These are phyloP conservation scores for Naegleria gruberi DNA, from an alignment of 208 protist species.

Conservation along the genomic window DNA sequence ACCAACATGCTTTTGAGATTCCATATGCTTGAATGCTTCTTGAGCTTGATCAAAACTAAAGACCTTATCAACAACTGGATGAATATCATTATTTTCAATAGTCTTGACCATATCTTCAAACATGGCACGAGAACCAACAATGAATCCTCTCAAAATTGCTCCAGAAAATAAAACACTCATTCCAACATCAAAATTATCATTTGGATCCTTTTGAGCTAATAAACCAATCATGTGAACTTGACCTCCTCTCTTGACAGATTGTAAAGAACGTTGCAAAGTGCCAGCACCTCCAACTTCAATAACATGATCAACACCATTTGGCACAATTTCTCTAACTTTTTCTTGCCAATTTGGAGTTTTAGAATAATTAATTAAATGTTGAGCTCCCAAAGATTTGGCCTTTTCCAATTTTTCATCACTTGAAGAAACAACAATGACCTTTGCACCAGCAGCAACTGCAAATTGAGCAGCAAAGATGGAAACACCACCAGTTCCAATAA, in stretches of 20 bases:
- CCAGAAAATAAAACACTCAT: conserved; percentile 2
- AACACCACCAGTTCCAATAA: conserved; percentile 21
- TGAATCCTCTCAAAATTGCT: conserved; percentile 21
- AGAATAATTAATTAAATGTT: conserved; percentile 25
- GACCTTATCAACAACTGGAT: conserved; percentile 31
- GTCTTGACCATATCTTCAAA: conserved; percentile 19
- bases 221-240: conserved; percentile 28
- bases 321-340: conserved; percentile 22
- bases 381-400: conserved; percentile 22
- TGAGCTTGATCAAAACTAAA: conserved; percentile 24
- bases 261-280: conserved; percentile 18
- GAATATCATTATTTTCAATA: conserved; percentile 25
- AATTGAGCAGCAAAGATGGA: conserved; percentile 33
- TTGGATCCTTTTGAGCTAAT: neutral
- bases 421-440: conserved; percentile 23
- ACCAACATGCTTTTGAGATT: neutral
- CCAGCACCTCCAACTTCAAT: conserved; percentile 25
- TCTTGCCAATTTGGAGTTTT: conserved; percentile 22
- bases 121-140: conserved; percentile 24
- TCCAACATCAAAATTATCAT: neutral
- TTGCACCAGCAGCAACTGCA: conserved; percentile 20
- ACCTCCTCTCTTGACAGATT: neutral
- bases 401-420: conserved; percentile 29
- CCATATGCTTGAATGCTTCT: neutral
- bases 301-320: conserved; percentile 30